Conservation (phyloP, 495 filamentous ascomycete species). For the Aspergillus sparsus region DNA sequence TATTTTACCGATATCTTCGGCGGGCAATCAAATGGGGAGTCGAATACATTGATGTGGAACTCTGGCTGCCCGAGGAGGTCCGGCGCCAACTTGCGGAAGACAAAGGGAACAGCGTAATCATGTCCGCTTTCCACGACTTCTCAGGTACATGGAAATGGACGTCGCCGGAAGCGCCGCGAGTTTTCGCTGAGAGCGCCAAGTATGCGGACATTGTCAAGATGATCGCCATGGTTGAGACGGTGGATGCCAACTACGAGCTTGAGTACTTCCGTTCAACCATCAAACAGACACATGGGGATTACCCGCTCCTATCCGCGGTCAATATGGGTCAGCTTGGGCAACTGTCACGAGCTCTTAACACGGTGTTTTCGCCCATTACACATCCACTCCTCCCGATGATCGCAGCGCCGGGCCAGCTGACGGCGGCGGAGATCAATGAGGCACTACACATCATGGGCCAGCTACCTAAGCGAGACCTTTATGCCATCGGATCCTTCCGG, state of each 20-base stretch:
- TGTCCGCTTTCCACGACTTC: slow-evolving; percentile 86
- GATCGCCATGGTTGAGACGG: slow-evolving; percentile 75
- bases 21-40: slow-evolving; percentile 83
- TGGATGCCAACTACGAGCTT: slow-evolving; percentile 82
- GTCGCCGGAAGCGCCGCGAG: slow-evolving; percentile 62
- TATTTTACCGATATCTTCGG: slow-evolving; percentile 76
- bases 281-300: slow-evolving; percentile 58
- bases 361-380: slow-evolving; percentile 82
- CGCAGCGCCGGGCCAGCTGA: slow-evolving; percentile 80
- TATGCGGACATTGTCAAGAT: slow-evolving; percentile 87
- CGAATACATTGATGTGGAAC: slow-evolving; percentile 83
- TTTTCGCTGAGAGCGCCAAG: slow-evolving; percentile 67
- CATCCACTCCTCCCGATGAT: slow-evolving; percentile 82
- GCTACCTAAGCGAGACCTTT: slow-evolving; percentile 74
- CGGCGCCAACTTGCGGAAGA: slow-evolving; percentile 63
- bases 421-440: slow-evolving; percentile 78
- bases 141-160: slow-evolving; percentile 82
- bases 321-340: slow-evolving; percentile 87
- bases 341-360: slow-evolving; percentile 76
- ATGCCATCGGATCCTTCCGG: slow-evolving; percentile 72
- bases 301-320: slow-evolving; percentile 74
- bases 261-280: slow-evolving; percentile 84
- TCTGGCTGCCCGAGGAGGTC: slow-evolving; percentile 80
- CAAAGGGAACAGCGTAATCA: slow-evolving; percentile 75
- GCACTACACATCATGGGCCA: slow-evolving; percentile 77